Conservation (phyloP, 352 stramenopile species). For the Phytophthora sojae region DNA sequence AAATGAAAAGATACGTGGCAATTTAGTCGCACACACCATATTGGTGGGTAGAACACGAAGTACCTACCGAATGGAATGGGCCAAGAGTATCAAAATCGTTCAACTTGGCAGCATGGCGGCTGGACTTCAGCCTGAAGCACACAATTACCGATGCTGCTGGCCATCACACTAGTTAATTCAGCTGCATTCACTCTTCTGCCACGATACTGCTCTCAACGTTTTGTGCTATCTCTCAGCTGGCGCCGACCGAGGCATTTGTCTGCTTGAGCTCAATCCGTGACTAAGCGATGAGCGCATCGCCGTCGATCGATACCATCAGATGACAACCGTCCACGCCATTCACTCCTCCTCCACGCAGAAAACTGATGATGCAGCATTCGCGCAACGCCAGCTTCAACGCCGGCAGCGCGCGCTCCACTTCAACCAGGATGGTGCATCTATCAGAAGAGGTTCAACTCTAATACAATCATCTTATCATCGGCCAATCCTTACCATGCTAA, state of each 20-base stretch:
- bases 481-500: neutral
- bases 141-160: too few relatives aligned
- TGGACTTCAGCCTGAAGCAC: too few relatives aligned
- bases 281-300: neutral
- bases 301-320: neutral
- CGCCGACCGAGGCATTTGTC: neutral
- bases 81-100: too few relatives aligned
- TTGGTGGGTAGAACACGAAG: neutral
- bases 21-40: slow-evolving; percentile 1
- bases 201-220: too few relatives aligned
- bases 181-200: too few relatives aligned
- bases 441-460: slow-evolving; percentile 3
- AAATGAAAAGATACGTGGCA: slow-evolving; percentile 40
- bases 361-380: slow-evolving; percentile 33
- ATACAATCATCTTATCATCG: neutral
- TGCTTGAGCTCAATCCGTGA: neutral
- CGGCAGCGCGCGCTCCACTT: slow-evolving; percentile 8
- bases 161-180: too few relatives aligned
- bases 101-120: neutral
- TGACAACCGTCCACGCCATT: neutral
- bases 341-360: neutral
- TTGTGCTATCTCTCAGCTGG: too few relatives aligned
- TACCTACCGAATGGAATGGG: slow-evolving; percentile 6
- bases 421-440: slow-evolving; percentile 11
- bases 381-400: slow-evolving; percentile 19